Evolutionary conservation across 345 rosid species (phyloP).

Genomic region (Ceriops decandra): DNA sequence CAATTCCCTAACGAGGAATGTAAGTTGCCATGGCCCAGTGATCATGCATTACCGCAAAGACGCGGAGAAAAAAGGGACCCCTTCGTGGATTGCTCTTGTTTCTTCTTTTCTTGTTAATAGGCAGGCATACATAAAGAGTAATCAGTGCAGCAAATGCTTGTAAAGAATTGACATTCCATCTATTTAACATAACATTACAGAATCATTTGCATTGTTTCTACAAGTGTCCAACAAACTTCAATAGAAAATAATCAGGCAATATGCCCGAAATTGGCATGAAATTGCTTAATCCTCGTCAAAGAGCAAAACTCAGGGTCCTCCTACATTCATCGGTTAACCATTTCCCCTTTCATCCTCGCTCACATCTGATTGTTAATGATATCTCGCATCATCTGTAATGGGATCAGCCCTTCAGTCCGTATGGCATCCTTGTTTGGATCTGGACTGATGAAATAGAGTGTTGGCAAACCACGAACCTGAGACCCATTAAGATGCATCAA

Average conservation of each 20-base stretch:
- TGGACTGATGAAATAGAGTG: conserved; percentile 76
- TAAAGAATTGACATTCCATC: too few species aligned
- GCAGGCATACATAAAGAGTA: neutral
- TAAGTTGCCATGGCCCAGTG: too few species aligned
- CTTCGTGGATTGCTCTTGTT: too few species aligned
- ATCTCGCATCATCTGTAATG: conserved; percentile 87
- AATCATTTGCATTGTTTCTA: neutral
- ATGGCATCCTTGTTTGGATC: conserved; percentile 85
- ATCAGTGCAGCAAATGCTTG: neutral
- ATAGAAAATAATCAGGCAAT: neutral
- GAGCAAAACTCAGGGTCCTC: neutral
- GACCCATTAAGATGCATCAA: conserved; percentile 3
- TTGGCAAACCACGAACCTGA: conserved; percentile 94
- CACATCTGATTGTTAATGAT: conserved; percentile 80
- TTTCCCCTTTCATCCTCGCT: conserved; percentile 27
- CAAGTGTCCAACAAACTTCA: neutral
- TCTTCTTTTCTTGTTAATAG: too few species aligned
- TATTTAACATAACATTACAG: neutral
- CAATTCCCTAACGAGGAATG: too few species aligned
- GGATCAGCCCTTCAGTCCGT: conserved; percentile 87
- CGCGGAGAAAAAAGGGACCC: too few species aligned
- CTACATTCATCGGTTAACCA: neutral
- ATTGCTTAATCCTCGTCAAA: too few species aligned
- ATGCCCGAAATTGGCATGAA: neutral
- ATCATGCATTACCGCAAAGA: too few species aligned